Percentiles rank a stretch among this genome's conserved stretches.
phyloP scores from a whole-genome alignment of 2,329 filamentous ascomycete species.

The Neofusicoccum cordaticola region DNA sequence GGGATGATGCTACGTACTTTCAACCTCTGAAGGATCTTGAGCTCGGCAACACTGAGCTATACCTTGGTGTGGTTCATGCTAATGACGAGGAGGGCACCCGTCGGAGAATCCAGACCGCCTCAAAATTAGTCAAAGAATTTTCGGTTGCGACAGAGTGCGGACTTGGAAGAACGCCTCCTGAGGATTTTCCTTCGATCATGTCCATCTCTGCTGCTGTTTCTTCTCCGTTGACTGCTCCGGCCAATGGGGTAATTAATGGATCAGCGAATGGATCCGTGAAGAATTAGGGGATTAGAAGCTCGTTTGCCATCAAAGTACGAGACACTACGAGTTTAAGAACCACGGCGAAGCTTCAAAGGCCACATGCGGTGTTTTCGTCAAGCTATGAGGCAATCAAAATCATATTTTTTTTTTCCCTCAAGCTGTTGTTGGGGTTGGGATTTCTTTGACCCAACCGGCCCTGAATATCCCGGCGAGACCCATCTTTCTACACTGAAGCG shows the following conservation, averaged over 20 bases:
- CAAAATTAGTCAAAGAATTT: constrained; percentile 2
- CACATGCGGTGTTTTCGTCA: too few relatives aligned
- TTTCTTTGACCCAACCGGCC: too few relatives aligned
- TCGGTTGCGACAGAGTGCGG: constrained; percentile 25
- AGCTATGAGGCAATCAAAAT: too few relatives aligned
- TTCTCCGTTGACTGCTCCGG: background rate
- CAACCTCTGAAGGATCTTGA: constrained; percentile 8
- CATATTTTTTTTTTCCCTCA: too few relatives aligned
- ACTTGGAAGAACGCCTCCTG: constrained; percentile 33
- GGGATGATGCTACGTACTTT: constrained; percentile 12
- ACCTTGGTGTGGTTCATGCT: constrained; percentile 14
- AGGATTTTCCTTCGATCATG: constrained; percentile 28
- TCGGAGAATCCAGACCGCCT: constrained; percentile 10
- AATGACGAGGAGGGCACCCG: constrained; percentile 14
- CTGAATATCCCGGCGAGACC: too few relatives aligned
- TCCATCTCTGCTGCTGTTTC: constrained; percentile 20
- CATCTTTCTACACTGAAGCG: too few relatives aligned
- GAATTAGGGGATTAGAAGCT: background rate
- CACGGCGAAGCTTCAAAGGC: too few relatives aligned
- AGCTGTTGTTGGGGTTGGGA: too few relatives aligned
- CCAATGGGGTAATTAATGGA: background rate
- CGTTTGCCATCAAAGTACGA: too few relatives aligned
- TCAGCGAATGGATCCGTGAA: background rate
- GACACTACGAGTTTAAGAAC: too few relatives aligned
- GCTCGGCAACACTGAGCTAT: constrained; percentile 11